Conservation (phyloP, 164 flowering plant species). For the Pachysandra terminalis region DNA sequence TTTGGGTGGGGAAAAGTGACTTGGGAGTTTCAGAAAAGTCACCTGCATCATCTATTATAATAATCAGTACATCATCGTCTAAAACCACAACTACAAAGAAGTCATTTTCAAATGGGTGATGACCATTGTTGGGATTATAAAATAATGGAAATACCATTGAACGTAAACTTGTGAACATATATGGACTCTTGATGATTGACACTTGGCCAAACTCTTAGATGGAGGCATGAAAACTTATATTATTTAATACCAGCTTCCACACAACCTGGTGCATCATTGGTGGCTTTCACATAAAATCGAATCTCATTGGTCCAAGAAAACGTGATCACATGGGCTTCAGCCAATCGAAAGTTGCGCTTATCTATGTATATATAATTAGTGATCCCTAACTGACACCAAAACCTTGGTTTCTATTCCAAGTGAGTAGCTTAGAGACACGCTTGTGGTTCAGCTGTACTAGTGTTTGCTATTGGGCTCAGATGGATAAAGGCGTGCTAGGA, state of each 20-base stretch:
- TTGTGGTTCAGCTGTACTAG: constrained; percentile 1
- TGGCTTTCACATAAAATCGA: neutral
- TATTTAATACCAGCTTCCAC: neutral
- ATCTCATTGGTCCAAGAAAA: constrained; percentile 6
- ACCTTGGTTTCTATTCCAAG: constrained; percentile 5
- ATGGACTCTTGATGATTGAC: constrained; percentile 33
- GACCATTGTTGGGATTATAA: neutral
- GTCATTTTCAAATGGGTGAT: neutral
- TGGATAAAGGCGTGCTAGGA: constrained; percentile 14
- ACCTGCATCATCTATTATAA: neutral
- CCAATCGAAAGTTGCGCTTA: constrained; percentile 7
- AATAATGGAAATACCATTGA: neutral
- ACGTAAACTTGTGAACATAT: constrained; percentile 2
- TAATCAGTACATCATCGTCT: neutral
- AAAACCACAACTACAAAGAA: neutral
- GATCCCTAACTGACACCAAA: neutral
- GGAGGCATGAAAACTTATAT: constrained; percentile 2
- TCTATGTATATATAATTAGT: neutral
- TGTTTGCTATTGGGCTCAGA: constrained; percentile 11
- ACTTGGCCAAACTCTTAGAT: constrained; percentile 29
- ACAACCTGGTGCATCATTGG: neutral
- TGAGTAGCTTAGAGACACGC: constrained; percentile 1
- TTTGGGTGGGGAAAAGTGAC: neutral
- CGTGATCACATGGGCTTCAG: constrained; percentile 8
- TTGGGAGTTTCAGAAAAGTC: neutral